Evolutionary conservation across 306 rosid genomes (phyloP).

Genomic region (Prunus mume): DNA sequence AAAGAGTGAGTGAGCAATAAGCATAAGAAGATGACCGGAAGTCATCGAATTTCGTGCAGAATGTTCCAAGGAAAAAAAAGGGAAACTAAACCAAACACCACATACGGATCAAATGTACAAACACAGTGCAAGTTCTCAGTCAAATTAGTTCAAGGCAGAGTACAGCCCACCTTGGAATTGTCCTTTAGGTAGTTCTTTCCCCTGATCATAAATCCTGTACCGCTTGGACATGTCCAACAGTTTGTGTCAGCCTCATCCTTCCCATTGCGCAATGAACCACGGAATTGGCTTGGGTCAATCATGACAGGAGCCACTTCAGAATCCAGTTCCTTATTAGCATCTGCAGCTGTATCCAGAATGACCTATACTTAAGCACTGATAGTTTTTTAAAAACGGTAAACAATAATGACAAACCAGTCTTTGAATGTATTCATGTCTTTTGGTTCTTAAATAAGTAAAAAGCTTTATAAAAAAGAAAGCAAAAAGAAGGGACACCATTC

Average conservation of each 20-base stretch:
- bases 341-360: slow-evolving; percentile 47
- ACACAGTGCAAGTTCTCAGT: not conserved
- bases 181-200: slow-evolving; percentile 90
- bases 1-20: slow-evolving; percentile 6
- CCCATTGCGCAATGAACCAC: slow-evolving; percentile 56
- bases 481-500: not conserved
- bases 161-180: slow-evolving; percentile 63
- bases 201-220: slow-evolving; percentile 78
- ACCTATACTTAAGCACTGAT: not conserved
- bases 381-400: not conserved
- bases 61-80: not conserved
- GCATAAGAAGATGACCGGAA: not conserved
- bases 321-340: slow-evolving; percentile 55
- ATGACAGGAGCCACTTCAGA: slow-evolving; percentile 34
- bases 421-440: not conserved
- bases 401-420: not conserved
- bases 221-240: slow-evolving; percentile 82
- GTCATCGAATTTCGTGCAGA: not conserved
- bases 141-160: not conserved
- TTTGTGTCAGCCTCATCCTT: slow-evolving; percentile 57
- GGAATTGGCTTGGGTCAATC: slow-evolving; percentile 46
- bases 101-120: not conserved
- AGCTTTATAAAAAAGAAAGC: too few species aligned
- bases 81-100: not conserved
- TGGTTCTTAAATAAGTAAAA: not conserved